These are phyloP conservation scores for Syzygium malaccense DNA, from an alignment of 441 rosid species.

Conservation along the genomic window DNA sequence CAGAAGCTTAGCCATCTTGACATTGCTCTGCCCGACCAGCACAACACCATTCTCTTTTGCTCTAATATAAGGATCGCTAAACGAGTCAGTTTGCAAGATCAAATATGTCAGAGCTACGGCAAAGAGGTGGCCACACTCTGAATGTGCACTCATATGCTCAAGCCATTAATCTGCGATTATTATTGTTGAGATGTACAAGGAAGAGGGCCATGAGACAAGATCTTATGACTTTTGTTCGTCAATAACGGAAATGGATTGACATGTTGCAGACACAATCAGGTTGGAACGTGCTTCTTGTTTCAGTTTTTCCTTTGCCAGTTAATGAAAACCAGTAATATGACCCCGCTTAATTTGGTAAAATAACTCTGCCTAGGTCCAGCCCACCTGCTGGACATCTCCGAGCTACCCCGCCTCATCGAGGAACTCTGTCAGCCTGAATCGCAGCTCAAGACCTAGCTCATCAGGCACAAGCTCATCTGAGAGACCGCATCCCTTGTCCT, in stretches of 20 bases:
- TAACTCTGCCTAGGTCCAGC: constrained; percentile 64
- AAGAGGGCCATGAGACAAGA: background rate
- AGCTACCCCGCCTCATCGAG: constrained; percentile 61
- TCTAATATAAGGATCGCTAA: no score
- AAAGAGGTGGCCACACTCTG: background rate
- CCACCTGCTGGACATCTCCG: constrained; percentile 56
- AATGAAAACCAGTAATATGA: constrained; percentile 12
- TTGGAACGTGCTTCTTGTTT: constrained; percentile 1
- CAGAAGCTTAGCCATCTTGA: no score
- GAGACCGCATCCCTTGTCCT: constrained; percentile 70
- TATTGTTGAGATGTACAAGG: background rate
- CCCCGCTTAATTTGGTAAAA: background rate
- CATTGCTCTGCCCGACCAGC: no score
- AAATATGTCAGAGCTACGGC: no score
- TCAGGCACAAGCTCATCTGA: constrained; percentile 47
- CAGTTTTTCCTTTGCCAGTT: background rate
- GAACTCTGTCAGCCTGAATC: constrained; percentile 61
- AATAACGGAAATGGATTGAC: constrained; percentile 6
- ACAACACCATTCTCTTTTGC: no score
- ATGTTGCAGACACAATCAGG: constrained; percentile 1
- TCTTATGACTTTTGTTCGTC: background rate
- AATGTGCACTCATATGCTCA: background rate
- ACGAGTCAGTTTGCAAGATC: no score
- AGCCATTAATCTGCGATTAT: background rate
- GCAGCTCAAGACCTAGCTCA: constrained; percentile 52